These are phyloP conservation scores for Lactifluus echinatus DNA, from an alignment of 768 basidiomycete genomes.

Conservation along the genomic window DNA sequence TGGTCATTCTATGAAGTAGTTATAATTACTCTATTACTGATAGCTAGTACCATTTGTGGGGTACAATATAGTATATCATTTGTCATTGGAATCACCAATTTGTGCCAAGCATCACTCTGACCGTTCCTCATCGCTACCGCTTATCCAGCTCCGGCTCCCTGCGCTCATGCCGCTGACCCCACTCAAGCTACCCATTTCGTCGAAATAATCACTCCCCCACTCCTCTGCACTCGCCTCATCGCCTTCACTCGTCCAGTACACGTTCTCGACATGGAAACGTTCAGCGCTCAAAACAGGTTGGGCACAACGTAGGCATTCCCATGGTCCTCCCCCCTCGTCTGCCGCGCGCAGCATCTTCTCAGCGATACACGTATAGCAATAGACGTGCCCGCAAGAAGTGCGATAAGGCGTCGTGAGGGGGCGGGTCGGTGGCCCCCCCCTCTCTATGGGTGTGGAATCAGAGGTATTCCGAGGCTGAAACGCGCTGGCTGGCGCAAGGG, in stretches of 20 bases:
- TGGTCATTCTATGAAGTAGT: neutral
- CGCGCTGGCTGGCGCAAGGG: conserved; percentile 32
- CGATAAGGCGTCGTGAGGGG: conserved; percentile 79
- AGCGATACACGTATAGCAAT: conserved; percentile 91
- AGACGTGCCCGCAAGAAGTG: conserved; percentile 75
- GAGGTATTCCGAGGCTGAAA: conserved; percentile 21
- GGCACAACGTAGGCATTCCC: conserved; percentile 82
- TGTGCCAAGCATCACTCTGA: conserved; percentile 9
- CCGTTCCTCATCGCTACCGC: conserved; percentile 18
- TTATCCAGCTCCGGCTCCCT: conserved; percentile 20
- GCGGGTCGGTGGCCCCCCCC: conserved; percentile 41
- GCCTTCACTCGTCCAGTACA: conserved; percentile 29
- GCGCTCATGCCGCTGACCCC: conserved; percentile 18
- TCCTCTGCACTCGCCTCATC: conserved; percentile 45
- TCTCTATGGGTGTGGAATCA: conserved; percentile 25
- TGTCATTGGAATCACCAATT: neutral
- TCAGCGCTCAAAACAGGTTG: conserved; percentile 56
- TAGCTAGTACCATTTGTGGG: neutral
- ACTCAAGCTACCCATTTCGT: conserved; percentile 21
- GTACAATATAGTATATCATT: neutral
- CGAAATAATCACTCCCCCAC: conserved; percentile 38
- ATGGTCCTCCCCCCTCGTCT: conserved; percentile 55
- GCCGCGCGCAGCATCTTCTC: conserved; percentile 69
- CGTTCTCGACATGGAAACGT: conserved; percentile 34
- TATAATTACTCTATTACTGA: neutral